Evolutionary conservation across 805 yeast genomes (phyloP).

Genomic region (Yarrowia hollandica): DNA sequence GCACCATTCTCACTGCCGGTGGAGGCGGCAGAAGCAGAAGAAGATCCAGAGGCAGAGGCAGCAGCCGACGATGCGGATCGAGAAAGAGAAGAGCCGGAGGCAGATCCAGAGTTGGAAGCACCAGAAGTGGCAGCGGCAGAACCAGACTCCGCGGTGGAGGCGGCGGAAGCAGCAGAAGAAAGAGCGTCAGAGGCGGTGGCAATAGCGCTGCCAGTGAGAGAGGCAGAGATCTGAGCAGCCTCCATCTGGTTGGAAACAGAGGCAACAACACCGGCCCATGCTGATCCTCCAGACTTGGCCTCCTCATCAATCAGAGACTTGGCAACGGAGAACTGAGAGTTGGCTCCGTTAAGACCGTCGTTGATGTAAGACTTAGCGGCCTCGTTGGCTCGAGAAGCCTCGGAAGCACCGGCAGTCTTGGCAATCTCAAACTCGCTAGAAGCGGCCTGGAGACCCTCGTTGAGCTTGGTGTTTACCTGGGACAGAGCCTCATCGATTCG

Average conservation of each 20-base stretch:
- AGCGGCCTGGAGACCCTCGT: conserved; percentile 19
- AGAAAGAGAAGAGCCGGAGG: conserved; percentile 8
- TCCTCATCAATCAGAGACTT: conserved; percentile 24
- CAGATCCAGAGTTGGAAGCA: neutral
- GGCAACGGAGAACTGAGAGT: conserved; percentile 21
- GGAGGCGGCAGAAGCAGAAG: neutral
- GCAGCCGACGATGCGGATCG: conserved; percentile 5
- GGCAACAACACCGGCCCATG: conserved; percentile 16
- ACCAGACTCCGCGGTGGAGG: conserved; percentile 19
- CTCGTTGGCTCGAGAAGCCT: conserved; percentile 11
- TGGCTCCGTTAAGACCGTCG: conserved; percentile 18
- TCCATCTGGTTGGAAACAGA: conserved; percentile 20
- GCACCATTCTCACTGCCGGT: neutral
- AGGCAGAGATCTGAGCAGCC: conserved; percentile 9
- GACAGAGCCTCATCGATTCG: conserved; percentile 19
- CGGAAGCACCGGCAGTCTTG: conserved; percentile 24
- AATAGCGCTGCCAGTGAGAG: conserved; percentile 1
- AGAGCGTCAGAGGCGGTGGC: conserved; percentile 10
- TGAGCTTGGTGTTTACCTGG: conserved; percentile 15
- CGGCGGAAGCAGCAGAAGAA: conserved; percentile 5
- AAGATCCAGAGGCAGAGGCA: conserved; percentile 8
- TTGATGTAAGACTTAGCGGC: conserved; percentile 25
- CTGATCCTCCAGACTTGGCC: conserved; percentile 25
- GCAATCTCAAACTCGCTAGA: conserved; percentile 20
- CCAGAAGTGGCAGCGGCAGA: conserved; percentile 16